Conservation (phyloP, 305 asterid species). For the Striga hermonthica region DNA sequence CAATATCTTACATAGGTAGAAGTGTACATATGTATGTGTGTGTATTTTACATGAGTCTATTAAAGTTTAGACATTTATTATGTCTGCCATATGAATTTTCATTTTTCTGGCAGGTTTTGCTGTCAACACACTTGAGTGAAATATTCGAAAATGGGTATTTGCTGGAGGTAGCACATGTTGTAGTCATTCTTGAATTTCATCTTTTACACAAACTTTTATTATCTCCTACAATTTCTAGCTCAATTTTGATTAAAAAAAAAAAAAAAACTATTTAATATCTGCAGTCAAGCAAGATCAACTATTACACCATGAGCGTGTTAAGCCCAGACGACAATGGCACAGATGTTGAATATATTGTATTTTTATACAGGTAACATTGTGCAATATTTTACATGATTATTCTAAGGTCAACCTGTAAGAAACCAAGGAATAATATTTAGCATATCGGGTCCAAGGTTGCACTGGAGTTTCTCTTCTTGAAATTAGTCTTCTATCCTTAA, state of each 20-base stretch:
- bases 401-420: slow-evolving; percentile 5
- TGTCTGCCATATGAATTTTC: slow-evolving; percentile 20
- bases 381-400: slow-evolving; percentile 17
- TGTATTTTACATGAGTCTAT: no score
- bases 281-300: slow-evolving; percentile 80
- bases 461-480: slow-evolving; percentile 3
- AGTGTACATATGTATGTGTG: no score
- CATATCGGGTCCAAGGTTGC: slow-evolving; percentile 16
- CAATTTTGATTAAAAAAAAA: slow-evolving; percentile 12
- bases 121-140: slow-evolving; percentile 93
- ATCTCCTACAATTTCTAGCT: slow-evolving; percentile 27
- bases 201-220: slow-evolving; percentile 17
- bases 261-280: slow-evolving; percentile 28
- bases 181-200: slow-evolving; percentile 26
- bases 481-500: slow-evolving; percentile 14
- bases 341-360: slow-evolving; percentile 72
- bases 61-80: slow-evolving; percentile 12
- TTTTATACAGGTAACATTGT: slow-evolving; percentile 65
- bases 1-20: no score
- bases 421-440: background rate
- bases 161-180: slow-evolving; percentile 53
- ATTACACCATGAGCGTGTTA: slow-evolving; percentile 92
- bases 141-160: slow-evolving; percentile 70
- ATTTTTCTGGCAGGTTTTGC: slow-evolving; percentile 62
- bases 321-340: slow-evolving; percentile 61